Conservation (phyloP, 352 stramenopile genomes). For the Phytopythium mirpurense region DNA sequence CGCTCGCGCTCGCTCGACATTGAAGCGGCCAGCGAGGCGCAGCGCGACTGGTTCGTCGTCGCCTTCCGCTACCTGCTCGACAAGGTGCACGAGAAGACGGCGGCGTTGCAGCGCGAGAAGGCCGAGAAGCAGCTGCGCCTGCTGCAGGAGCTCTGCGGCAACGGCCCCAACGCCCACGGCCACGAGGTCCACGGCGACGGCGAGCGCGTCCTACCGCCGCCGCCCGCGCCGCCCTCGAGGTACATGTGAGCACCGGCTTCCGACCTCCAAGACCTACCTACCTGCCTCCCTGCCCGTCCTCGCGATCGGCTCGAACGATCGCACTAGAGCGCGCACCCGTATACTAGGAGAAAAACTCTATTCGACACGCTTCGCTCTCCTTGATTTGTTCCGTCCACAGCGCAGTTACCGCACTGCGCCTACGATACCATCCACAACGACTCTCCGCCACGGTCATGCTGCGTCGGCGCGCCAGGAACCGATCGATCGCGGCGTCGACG, state of each 20-base stretch:
- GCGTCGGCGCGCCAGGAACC: no score
- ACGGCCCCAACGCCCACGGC: slow-evolving; percentile 9
- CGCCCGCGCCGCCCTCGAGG: slow-evolving; percentile 1
- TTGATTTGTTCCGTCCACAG: no score
- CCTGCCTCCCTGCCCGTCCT: background rate
- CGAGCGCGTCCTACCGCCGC: background rate
- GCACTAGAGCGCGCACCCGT: no score
- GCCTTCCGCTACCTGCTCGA: slow-evolving; percentile 83
- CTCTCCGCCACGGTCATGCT: background rate
- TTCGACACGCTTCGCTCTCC: background rate
- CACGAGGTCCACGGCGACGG: slow-evolving; percentile 16
- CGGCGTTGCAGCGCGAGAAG: slow-evolving; percentile 66
- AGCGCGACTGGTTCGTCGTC: slow-evolving; percentile 84
- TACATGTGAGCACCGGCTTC: slow-evolving; percentile 4
- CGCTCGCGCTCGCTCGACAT: slow-evolving; percentile 65
- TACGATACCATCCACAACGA: no score
- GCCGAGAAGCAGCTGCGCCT: slow-evolving; percentile 73
- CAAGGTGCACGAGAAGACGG: slow-evolving; percentile 82
- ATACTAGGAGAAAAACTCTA: no score
- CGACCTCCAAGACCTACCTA: background rate
- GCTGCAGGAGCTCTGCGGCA: slow-evolving; percentile 63
- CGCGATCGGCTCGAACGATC: no score
- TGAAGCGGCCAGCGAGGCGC: slow-evolving; percentile 58
- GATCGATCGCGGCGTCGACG: slow-evolving; percentile 6
- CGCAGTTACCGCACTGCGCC: no score